A percentile compares a stretch with the other conserved stretches of the same genome.
Conservation (phyloP, 371 early-diverging fungal species). For the Paramicrosporidium saccamoebae region DNA sequence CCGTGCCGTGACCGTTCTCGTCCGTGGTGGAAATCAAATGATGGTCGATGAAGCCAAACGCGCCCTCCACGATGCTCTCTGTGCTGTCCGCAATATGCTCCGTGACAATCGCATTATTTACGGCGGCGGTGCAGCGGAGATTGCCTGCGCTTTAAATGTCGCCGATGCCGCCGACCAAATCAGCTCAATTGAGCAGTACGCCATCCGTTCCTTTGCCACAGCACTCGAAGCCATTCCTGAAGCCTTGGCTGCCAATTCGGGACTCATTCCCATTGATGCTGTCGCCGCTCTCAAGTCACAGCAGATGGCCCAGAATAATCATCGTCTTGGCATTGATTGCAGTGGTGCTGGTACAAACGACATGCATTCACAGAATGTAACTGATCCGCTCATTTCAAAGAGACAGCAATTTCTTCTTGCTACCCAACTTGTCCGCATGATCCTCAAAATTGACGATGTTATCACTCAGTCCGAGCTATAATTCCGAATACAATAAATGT, state of each 20-base stretch:
- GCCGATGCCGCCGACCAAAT: constrained; percentile 68
- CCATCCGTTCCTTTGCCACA: constrained; percentile 83
- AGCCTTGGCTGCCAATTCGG: constrained; percentile 89
- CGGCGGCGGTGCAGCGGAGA: constrained; percentile 97
- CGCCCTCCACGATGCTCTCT: constrained; percentile 94
- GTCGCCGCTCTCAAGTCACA: constrained; percentile 68
- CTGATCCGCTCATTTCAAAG: constrained; percentile 95
- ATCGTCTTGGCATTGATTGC: constrained; percentile 84
- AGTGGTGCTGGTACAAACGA: constrained; percentile 59
- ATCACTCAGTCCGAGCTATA: constrained; percentile 17
- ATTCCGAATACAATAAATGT: too few relatives aligned
- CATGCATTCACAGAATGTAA: constrained; percentile 88
- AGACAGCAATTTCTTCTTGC: constrained; percentile 89
- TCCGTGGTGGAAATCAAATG: constrained; percentile 97
- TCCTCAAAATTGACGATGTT: constrained; percentile 84
- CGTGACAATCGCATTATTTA: constrained; percentile 90
- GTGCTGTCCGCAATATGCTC: constrained; percentile 92
- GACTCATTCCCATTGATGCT: constrained; percentile 77
- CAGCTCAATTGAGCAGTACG: constrained; percentile 79
- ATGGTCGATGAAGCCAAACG: constrained; percentile 99
- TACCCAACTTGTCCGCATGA: constrained; percentile 95
- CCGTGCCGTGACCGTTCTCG: constrained; percentile 89
- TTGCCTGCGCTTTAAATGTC: constrained; percentile 73
- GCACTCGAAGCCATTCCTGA: constrained; percentile 93
- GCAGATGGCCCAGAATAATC: constrained; percentile 55